Evolutionary conservation across 306 rosid species (phyloP), one percentile per base, ranked within the genome.

Genomic region (Phaseolus lunatus): DNA sequence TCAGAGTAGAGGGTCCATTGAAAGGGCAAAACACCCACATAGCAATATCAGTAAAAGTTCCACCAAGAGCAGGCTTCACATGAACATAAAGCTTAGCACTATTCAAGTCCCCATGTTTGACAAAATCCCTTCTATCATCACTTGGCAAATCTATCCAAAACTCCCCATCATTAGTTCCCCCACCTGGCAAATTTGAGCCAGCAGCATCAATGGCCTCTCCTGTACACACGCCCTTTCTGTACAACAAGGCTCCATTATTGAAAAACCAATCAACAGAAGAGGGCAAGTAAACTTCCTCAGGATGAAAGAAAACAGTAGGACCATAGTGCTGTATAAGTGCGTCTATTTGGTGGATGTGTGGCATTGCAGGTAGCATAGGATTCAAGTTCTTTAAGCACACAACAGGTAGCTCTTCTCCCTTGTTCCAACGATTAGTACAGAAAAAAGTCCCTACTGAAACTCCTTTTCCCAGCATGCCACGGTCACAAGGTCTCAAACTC

Each of bases 11-110:
- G 2, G 98, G 92, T 45, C 98, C 97, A 79, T 95, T 95, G 85
- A 92, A 92, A 69, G 98, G 98, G 73, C 91, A 95, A 78, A 95
- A 95, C 3, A 95, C 85, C 97, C 98, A 95, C 96, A 95, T 89
- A 53, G 49, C 93, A 76, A 95, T 84, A 85, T 95, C 98, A 1
- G 97, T 88, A 70, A 88, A 95, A 56, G 89, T 87, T 43, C 98
- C 96, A 18, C 97, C 97, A 35, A 95, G 73, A 44, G 98, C 96
- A 13, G 96, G 97, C 74, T 95, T 92, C 72, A 84, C 96, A 85
- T 95, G 98, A 84, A 82, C 91, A 62, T 92, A 89, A 24, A 95
- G 87, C 59, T 87, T 82, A 20, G 97, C 90, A 81, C 97, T 87
- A 70, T 77, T 86, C 77, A 92, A 64, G 86, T 92, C 83, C 78